phyloP scores from a whole-genome alignment of 2,329 filamentous ascomycete species.

The Claviceps digitariae region DNA sequence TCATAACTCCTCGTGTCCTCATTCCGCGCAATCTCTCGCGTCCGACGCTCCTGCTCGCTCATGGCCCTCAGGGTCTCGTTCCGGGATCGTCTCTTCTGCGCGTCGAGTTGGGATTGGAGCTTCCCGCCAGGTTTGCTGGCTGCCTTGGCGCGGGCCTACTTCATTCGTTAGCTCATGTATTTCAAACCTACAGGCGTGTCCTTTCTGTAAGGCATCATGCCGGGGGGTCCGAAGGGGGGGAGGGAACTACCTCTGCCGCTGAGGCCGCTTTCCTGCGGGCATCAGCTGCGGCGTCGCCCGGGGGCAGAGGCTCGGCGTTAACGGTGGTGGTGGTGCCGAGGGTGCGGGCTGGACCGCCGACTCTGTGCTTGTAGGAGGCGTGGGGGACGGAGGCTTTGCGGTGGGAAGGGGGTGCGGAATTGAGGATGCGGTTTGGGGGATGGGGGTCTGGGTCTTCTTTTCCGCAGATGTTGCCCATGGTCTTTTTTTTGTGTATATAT shows the following conservation, averaged over 20 bases:
- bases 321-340: constrained; percentile 35
- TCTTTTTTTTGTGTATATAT: not conserved
- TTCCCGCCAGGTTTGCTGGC: constrained; percentile 44
- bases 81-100: constrained; percentile 63
- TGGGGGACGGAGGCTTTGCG: constrained; percentile 35
- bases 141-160: constrained; percentile 50
- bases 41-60: constrained; percentile 51
- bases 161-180: not conserved
- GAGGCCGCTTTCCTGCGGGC: constrained; percentile 61
- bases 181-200: too few species aligned
- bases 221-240: too few species aligned
- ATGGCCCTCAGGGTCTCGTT: constrained; percentile 52
- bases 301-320: constrained; percentile 19
- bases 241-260: constrained; percentile 82
- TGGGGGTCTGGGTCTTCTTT: constrained; percentile 55
- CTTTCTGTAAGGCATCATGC: too few species aligned
- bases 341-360: constrained; percentile 47
- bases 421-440: constrained; percentile 59
- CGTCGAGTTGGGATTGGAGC: constrained; percentile 54
- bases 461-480: constrained; percentile 81
- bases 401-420: constrained; percentile 33
- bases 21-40: constrained; percentile 54
- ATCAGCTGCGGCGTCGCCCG: constrained; percentile 24
- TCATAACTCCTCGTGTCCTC: constrained; percentile 22
- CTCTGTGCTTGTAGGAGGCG: constrained; percentile 17